Evolutionary conservation across 306 rosid species (phyloP).

Genomic region (Pyrus pyrifolia): DNA sequence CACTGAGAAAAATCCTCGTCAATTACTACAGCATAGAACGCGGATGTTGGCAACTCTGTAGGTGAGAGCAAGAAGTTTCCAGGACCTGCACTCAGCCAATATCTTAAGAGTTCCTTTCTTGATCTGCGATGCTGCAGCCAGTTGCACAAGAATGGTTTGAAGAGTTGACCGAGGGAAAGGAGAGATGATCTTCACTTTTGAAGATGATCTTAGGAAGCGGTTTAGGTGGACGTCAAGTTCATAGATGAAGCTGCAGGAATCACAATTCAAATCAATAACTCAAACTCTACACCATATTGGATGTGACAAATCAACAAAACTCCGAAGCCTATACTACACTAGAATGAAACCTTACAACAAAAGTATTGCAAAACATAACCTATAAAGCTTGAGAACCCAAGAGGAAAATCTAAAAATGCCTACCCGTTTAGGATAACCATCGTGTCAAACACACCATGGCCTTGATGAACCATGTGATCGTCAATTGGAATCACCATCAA

Average conservation of each 20-base stretch:
- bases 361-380: background rate
- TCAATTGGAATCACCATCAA: slow-evolving; percentile 82
- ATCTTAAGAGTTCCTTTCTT: slow-evolving; percentile 79
- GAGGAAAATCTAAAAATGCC: background rate
- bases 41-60: slow-evolving; percentile 46
- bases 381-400: background rate
- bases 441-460: slow-evolving; percentile 94
- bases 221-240: slow-evolving; percentile 77
- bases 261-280: background rate
- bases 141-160: slow-evolving; percentile 72
- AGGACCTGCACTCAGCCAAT: slow-evolving; percentile 90
- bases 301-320: background rate
- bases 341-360: background rate
- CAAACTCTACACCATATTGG: background rate
- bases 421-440: slow-evolving; percentile 68
- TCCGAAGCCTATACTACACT: background rate
- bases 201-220: slow-evolving; percentile 73
- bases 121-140: slow-evolving; percentile 59
- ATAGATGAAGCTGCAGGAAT: slow-evolving; percentile 52
- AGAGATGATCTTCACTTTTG: slow-evolving; percentile 61
- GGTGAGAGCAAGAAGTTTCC: slow-evolving; percentile 78
- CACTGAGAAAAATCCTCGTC: slow-evolving; percentile 45
- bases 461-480: slow-evolving; percentile 93
- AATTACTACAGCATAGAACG: slow-evolving; percentile 86
- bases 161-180: slow-evolving; percentile 56